Evolutionary conservation across 176 grass and related monocot species (phyloP).

Genomic region (Otatea glauca): DNA sequence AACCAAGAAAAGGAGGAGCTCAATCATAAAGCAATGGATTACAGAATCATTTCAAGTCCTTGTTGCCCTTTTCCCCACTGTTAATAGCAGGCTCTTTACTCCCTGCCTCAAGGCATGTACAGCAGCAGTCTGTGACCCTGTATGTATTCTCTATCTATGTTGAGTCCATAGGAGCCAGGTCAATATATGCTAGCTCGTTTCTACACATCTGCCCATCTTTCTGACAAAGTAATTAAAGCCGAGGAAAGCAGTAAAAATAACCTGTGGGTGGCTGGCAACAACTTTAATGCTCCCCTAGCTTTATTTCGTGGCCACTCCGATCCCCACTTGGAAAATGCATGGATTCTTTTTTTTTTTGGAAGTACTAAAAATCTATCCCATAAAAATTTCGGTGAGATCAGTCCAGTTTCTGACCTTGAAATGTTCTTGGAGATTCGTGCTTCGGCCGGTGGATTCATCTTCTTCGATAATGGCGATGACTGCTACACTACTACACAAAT

Average conservation of each 20-base stretch:
- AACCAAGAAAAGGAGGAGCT: neutral
- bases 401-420: no score
- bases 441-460: no score
- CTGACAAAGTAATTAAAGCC: conserved; percentile 50
- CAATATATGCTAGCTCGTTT: neutral
- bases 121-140: neutral
- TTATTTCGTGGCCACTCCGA: conserved; percentile 26
- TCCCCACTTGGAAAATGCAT: no score
- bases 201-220: neutral
- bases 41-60: conserved; percentile 55
- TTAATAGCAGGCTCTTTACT: conserved; percentile 56
- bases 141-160: neutral
- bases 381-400: no score
- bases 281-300: conserved; percentile 44
- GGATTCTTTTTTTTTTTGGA: no score
- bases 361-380: no score
- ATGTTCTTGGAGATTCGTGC: no score
- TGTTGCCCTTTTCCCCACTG: neutral
- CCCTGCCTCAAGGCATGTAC: conserved; percentile 42
- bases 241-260: conserved; percentile 50
- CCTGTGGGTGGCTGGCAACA: conserved; percentile 45
- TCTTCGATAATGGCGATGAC: no score
- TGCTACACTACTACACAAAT: no score
- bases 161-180: neutral
- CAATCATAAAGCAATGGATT: conserved; percentile 75